These are phyloP conservation scores for Fusarium pilosicola DNA, from an alignment of 2,329 filamentous ascomycete species.

Conservation along the genomic window DNA sequence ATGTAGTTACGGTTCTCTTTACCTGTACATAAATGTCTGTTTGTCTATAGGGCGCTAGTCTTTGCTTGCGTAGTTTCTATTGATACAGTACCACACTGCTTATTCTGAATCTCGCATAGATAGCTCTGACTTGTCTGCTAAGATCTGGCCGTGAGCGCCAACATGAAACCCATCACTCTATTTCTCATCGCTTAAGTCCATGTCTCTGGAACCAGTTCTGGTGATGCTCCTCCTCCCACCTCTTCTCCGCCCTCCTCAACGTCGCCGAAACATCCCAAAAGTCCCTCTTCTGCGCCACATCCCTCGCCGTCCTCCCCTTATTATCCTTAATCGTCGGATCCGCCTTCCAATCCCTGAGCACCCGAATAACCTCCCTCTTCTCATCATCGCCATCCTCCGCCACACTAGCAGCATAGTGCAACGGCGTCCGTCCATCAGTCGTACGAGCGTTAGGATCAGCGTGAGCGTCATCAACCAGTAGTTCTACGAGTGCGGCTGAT, in stretches of 20 bases:
- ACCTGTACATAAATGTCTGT: background rate
- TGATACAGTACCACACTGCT: background rate
- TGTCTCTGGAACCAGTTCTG: slow-evolving; percentile 45
- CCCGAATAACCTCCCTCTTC: slow-evolving; percentile 44
- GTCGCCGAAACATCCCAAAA: slow-evolving; percentile 48
- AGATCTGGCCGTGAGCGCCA: background rate
- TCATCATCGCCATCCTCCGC: slow-evolving; percentile 47
- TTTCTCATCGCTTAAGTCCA: slow-evolving; percentile 25
- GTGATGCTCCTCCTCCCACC: slow-evolving; percentile 48
- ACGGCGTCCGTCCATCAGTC: slow-evolving; percentile 45
- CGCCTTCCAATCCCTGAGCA: slow-evolving; percentile 45
- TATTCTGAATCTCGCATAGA: background rate
- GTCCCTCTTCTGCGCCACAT: slow-evolving; percentile 48
- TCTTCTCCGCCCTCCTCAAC: slow-evolving; percentile 47
- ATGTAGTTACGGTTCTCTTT: fast-evolving
- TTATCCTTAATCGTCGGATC: slow-evolving; percentile 44
- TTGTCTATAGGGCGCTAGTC: background rate
- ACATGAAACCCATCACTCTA: background rate
- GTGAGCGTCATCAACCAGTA: slow-evolving; percentile 45
- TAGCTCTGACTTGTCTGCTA: background rate
- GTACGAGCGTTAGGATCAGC: slow-evolving; percentile 45
- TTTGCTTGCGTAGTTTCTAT: background rate
- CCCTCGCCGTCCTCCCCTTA: slow-evolving; percentile 44
- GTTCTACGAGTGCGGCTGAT: slow-evolving; percentile 46
- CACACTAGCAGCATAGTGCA: slow-evolving; percentile 48